phyloP scores from a whole-genome alignment of 2,329 filamentous ascomycete genomes.

The Colletotrichum eleusines region DNA sequence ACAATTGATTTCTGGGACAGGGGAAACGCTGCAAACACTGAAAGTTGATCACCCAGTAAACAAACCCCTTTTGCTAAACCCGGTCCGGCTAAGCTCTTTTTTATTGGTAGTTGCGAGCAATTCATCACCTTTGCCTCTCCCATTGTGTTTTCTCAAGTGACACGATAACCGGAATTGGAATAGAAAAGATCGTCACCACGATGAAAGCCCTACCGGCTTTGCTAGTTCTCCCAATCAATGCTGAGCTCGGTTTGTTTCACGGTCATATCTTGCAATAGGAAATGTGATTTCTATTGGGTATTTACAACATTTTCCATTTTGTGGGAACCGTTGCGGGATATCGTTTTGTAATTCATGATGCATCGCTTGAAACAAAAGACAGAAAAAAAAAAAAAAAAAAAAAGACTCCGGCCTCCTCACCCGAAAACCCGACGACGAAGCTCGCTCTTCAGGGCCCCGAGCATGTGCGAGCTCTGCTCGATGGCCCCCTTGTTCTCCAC shows the following conservation, averaged over 20 bases:
- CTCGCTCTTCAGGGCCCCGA: slow-evolving; percentile 47
- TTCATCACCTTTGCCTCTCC: too few relatives aligned
- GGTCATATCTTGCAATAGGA: neutral
- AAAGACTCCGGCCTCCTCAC: neutral
- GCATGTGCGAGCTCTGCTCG: slow-evolving; percentile 46
- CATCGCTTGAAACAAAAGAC: neutral
- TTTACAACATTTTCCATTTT: neutral
- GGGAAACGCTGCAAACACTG: too few relatives aligned
- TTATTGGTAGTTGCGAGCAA: too few relatives aligned
- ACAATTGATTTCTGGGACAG: too few relatives aligned
- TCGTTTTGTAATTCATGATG: slow-evolving; percentile 9
- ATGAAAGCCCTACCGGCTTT: neutral
- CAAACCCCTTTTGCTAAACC: too few relatives aligned
- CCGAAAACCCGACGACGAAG: slow-evolving; percentile 47
- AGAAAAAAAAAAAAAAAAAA: neutral
- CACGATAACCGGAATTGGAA: too few relatives aligned
- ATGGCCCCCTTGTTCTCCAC: slow-evolving; percentile 43
- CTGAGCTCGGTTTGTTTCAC: neutral
- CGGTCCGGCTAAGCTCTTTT: too few relatives aligned
- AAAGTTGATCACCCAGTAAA: too few relatives aligned
- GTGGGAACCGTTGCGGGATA: slow-evolving; percentile 26
- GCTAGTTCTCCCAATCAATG: neutral
- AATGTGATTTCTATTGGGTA: too few relatives aligned
- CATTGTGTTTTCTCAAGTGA: too few relatives aligned
- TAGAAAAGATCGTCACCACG: neutral